Evolutionary conservation across 441 rosid genomes (phyloP).

Genomic region (Populus trichocarpa): DNA sequence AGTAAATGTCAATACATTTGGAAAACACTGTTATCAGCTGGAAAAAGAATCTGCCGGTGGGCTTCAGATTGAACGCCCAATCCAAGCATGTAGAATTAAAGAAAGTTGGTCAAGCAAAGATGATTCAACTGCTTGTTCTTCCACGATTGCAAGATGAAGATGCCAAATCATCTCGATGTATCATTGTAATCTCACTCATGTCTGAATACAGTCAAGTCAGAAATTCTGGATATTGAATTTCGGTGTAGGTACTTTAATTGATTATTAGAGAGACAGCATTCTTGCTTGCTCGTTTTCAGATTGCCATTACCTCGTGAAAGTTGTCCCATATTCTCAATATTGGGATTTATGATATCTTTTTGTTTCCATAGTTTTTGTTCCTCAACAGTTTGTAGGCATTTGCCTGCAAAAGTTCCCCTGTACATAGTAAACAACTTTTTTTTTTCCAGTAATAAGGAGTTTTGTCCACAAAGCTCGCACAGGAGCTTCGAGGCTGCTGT

Average conservation of each 20-base stretch:
- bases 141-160: conserved; percentile 44
- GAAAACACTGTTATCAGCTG: conserved; percentile 51
- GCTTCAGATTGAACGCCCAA: conserved; percentile 47
- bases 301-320: conserved; percentile 2
- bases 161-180: conserved; percentile 10
- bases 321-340: neutral
- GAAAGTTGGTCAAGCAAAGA: conserved; percentile 56
- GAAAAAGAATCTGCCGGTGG: conserved; percentile 51
- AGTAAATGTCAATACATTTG: conserved; percentile 59
- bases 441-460: neutral
- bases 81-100: conserved; percentile 49
- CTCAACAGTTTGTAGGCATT: neutral
- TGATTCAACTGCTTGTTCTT: conserved; percentile 41
- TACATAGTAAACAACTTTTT: neutral
- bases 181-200: conserved; percentile 11
- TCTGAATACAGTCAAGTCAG: conserved; percentile 8
- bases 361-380: neutral
- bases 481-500: neutral
- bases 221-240: conserved; percentile 10
- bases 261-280: conserved; percentile 10
- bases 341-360: conserved; percentile 1
- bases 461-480: neutral
- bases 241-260: conserved; percentile 6
- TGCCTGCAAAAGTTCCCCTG: neutral
- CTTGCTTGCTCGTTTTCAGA: conserved; percentile 6